A percentile compares a stretch with the other conserved stretches of the same genome.
Evolutionary conservation across 2,329 filamentous ascomycete species (phyloP).

Genomic region (Hypoxylon sp.): DNA sequence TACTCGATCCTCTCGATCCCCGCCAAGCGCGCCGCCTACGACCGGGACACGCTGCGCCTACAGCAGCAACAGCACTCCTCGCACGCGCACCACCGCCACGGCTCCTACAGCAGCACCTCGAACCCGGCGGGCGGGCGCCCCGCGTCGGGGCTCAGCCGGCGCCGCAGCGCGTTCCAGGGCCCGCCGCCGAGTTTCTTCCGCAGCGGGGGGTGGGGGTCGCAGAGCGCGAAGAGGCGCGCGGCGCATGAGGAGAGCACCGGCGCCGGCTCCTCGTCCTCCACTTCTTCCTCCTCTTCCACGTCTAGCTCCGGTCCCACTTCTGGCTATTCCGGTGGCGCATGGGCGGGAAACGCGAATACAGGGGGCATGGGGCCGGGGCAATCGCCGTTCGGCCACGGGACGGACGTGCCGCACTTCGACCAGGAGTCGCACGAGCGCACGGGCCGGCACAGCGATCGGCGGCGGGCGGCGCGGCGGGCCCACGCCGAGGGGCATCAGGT

Average conservation of each 20-base stretch:
- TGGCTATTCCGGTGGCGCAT: conserved; percentile 8
- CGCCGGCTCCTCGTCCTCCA: conserved; percentile 9
- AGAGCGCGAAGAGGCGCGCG: conserved; percentile 70
- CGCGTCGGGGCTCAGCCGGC: conserved; percentile 83
- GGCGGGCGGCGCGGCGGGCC: conserved; percentile 59
- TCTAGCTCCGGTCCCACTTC: background rate
- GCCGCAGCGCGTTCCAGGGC: conserved; percentile 82
- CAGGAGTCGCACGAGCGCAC: conserved; percentile 79
- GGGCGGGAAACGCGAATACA: conserved; percentile 42
- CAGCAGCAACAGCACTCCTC: conserved; percentile 52
- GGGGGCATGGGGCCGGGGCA: conserved; percentile 74
- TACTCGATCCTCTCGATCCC: conserved; percentile 82
- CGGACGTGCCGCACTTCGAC: conserved; percentile 84
- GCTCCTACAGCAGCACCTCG: conserved; percentile 69
- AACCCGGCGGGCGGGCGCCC: conserved; percentile 81
- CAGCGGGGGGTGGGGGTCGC: conserved; percentile 81
- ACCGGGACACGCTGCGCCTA: conserved; percentile 74
- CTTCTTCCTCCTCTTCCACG: conserved; percentile 1
- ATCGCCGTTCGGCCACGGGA: conserved; percentile 61
- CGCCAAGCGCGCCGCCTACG: conserved; percentile 83
- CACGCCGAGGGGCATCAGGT: conserved; percentile 48
- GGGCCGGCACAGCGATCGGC: conserved; percentile 74
- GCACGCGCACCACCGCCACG: conserved; percentile 54
- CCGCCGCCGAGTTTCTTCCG: conserved; percentile 93
- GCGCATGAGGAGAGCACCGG: conserved; percentile 64